Conservation (phyloP, 805 yeast genomes). For the Metschnikowia reukaufii region DNA sequence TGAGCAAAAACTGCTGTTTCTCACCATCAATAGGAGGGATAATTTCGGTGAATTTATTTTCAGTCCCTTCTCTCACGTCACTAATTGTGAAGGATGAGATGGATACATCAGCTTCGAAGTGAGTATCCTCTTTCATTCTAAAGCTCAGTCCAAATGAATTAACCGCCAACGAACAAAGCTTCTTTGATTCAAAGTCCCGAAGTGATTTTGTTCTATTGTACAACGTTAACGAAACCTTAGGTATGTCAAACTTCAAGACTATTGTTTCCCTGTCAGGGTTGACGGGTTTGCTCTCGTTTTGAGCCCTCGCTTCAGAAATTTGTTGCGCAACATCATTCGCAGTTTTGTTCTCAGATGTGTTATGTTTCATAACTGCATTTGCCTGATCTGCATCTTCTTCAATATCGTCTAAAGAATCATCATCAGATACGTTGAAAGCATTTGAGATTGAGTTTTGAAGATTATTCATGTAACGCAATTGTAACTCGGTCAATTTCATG, state of each 20-base stretch:
- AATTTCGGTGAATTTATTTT: constrained; percentile 74
- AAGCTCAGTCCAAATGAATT: constrained; percentile 56
- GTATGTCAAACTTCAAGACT: constrained; percentile 56
- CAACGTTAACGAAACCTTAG: constrained; percentile 60
- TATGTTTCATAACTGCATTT: constrained; percentile 45
- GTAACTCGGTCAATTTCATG: constrained; percentile 70
- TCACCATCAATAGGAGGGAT: constrained; percentile 68
- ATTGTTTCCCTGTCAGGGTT: constrained; percentile 37
- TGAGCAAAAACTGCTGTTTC: constrained; percentile 69
- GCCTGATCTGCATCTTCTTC: constrained; percentile 66
- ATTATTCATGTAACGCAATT: constrained; percentile 56
- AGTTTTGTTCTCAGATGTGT: constrained; percentile 5
- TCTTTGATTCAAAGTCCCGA: constrained; percentile 34
- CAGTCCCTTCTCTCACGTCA: constrained; percentile 63
- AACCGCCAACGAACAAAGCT: constrained; percentile 45
- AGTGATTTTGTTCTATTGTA: constrained; percentile 50
- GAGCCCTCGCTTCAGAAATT: background rate
- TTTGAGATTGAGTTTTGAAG: constrained; percentile 55
- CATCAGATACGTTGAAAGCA: constrained; percentile 47
- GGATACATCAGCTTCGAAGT: constrained; percentile 58
- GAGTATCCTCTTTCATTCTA: constrained; percentile 51
- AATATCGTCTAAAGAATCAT: constrained; percentile 49
- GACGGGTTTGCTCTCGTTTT: constrained; percentile 7
- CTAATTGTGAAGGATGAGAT: constrained; percentile 73
- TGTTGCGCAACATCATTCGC: background rate